These are phyloP conservation scores for Tillandsia fasciculata DNA, from an alignment of 176 grass and related monocot species.

Conservation along the genomic window DNA sequence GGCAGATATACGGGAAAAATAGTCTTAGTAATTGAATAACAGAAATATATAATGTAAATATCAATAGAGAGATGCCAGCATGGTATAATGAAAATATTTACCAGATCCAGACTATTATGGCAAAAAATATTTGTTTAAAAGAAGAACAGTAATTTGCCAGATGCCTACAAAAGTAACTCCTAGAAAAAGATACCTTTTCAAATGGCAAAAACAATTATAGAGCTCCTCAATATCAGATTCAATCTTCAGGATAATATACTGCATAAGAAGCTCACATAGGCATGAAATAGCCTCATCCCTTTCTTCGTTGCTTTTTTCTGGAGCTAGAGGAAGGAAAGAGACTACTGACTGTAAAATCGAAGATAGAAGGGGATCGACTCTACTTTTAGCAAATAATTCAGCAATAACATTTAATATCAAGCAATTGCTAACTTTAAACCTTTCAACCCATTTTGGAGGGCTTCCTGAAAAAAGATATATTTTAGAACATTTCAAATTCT, in stretches of 20 bases:
- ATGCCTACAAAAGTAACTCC: background rate
- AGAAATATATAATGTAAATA: too few relatives aligned
- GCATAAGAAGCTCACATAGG: constrained; percentile 37
- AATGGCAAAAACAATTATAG: constrained; percentile 73
- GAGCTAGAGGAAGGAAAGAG: constrained; percentile 26
- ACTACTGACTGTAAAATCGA: constrained; percentile 40
- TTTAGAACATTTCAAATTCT: constrained; percentile 22
- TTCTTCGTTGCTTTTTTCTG: constrained; percentile 40
- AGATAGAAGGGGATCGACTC: constrained; percentile 34
- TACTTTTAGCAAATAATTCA: constrained; percentile 22
- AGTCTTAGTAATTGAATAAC: too few relatives aligned
- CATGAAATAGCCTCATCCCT: constrained; percentile 30
- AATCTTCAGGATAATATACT: constrained; percentile 70
- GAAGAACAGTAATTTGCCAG: too few relatives aligned
- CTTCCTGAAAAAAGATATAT: constrained; percentile 21
- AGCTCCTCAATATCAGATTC: constrained; percentile 85
- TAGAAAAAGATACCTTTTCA: constrained; percentile 52
- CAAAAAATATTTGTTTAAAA: too few relatives aligned
- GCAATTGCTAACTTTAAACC: constrained; percentile 48
- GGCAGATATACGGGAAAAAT: too few relatives aligned
- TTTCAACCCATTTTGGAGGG: constrained; percentile 43
- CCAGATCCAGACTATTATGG: too few relatives aligned
- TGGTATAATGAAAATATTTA: too few relatives aligned
- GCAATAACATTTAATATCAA: constrained; percentile 41
- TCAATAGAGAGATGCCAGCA: too few relatives aligned